These are phyloP conservation scores for Prunus davidiana DNA, from an alignment of 306 rosid species.

Conservation along the genomic window DNA sequence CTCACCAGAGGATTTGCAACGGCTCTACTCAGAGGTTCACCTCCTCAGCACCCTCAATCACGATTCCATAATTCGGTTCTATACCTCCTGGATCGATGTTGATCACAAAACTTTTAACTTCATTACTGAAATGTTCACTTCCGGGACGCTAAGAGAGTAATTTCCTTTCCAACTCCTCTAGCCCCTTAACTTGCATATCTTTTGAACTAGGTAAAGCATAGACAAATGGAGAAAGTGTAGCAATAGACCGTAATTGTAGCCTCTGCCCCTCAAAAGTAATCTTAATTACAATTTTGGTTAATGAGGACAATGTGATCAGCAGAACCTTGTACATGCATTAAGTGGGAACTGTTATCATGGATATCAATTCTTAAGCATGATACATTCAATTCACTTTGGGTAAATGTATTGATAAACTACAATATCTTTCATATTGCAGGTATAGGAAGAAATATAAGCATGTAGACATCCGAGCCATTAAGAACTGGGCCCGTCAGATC, in stretches of 20 bases:
- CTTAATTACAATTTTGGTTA: not conserved
- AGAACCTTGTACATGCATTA: not conserved
- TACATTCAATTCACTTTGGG: not conserved
- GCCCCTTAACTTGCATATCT: not conserved
- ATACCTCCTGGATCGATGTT: conserved; percentile 82
- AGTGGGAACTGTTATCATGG: not conserved
- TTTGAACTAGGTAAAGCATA: not conserved
- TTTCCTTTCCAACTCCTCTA: conserved; percentile 4
- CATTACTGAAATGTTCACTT: conserved; percentile 84
- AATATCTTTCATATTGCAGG: conserved; percentile 41
- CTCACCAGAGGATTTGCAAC: conserved; percentile 70
- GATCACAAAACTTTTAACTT: conserved; percentile 70
- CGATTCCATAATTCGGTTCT: conserved; percentile 64
- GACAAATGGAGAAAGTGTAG: not conserved
- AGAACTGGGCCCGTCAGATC: conserved; percentile 79
- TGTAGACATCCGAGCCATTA: conserved; percentile 60
- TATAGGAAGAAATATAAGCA: conserved; percentile 65
- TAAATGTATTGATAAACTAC: not conserved
- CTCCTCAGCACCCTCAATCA: conserved; percentile 86
- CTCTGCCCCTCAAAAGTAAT: not conserved
- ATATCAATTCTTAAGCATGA: not conserved
- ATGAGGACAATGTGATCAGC: not conserved
- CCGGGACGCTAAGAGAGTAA: conserved; percentile 88
- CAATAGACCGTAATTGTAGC: not conserved
- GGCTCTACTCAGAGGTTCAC: conserved; percentile 92